Evolutionary conservation across 2,329 filamentous ascomycete species (phyloP), one percentile per base, ranked within the genome.

Genomic region (Hypoxylon sp.): DNA sequence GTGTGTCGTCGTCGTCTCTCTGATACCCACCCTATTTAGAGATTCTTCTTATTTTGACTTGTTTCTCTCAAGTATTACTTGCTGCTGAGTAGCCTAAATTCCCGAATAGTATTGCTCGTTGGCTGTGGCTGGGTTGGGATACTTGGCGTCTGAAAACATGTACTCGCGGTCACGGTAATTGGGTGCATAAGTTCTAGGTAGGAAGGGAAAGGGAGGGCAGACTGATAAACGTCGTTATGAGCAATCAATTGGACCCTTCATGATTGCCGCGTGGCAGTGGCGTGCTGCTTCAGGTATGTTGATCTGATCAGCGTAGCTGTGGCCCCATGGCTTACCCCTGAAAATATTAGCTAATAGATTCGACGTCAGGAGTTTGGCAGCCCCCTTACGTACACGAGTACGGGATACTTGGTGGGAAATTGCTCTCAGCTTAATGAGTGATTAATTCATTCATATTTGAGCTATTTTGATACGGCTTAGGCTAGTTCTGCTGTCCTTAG

Each of bases 21-120:
- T 59, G 59, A 68, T 68, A 68, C 65, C 65, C 62, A 32, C 15
- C 46, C 24, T 26, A 26, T 65, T 55, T 66, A 62, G 65, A 68
- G 59, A 55, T 64, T 52, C 41, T 62, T 53, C 61, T 50, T 58
- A 48, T 30, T 32, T 32, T 49, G 51, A 22, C 34, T 22, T 51
- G 34, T 43, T 20, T 43, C 20, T 37, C 24, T 41, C 22, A 56
- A 7, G 4, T 26, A 7, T 7, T 26, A 7, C 24, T 26, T 54
- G 52, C 32, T 49, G 50, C 43, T 48, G 59, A 44, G 43, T 60
- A 32, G 54, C 54, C 47, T 61, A 54, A 56, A 53, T 67, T 39
- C 17, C 30, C 61, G 56, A 41, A 60, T 52, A 37, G 56, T 55
- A 50, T 49, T 55, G 50, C 56, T 53, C 32, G 44, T 54, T 37